These are phyloP conservation scores for Aspergillus indologenus DNA, from an alignment of 495 filamentous ascomycete genomes.

Conservation along the genomic window DNA sequence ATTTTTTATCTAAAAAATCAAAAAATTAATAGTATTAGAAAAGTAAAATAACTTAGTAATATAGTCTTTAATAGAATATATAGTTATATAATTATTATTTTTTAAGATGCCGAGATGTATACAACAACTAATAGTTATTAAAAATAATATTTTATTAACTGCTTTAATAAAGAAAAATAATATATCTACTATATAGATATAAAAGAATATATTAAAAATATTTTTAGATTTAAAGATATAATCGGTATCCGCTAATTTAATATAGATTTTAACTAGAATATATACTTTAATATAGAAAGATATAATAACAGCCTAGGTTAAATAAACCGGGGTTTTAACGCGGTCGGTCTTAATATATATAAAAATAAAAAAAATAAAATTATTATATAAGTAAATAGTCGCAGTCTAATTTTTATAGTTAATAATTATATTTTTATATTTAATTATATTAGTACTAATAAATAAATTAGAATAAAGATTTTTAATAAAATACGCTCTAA, in stretches of 20 bases:
- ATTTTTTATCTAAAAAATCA: too few relatives aligned
- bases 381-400: background rate
- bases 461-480: background rate
- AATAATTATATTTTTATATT: background rate
- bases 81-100: background rate
- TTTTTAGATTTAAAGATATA: constrained; percentile 3
- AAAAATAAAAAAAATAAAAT: background rate
- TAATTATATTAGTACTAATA: constrained; percentile 1
- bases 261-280: background rate
- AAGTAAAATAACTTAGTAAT: background rate
- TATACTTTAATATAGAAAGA: background rate
- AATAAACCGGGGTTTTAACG: background rate
- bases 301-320: background rate
- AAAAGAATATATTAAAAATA: background rate
- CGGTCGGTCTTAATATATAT: background rate
- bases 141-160: background rate
- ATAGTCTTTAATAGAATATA: background rate
- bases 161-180: background rate
- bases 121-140: background rate
- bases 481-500: background rate
- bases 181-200: background rate
- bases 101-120: background rate
- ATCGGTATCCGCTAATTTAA: background rate
- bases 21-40: too few relatives aligned
- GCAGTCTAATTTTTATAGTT: background rate